Evolutionary conservation across 106 monocot genomes (phyloP).

Genomic region (Acorus gramineus): DNA sequence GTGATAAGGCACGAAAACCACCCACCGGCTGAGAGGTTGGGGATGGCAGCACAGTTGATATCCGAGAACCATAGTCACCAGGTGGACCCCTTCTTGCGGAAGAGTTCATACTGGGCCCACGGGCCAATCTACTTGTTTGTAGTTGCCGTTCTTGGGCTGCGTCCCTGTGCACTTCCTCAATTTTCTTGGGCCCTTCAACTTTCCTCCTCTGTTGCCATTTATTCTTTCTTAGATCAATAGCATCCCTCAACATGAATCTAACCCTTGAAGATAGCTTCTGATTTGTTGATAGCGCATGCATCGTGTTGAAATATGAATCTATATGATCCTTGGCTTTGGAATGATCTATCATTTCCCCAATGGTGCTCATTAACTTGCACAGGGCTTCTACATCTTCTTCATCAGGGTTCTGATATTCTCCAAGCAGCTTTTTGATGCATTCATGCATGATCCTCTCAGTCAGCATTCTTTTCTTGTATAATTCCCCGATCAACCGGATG

Average conservation of each 20-base stretch:
- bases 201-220: conserved; percentile 87
- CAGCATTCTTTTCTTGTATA: conserved; percentile 87
- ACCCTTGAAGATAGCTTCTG: conserved; percentile 60
- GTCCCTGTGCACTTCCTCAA: conserved; percentile 93
- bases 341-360: conserved; percentile 82
- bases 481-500: conserved; percentile 85
- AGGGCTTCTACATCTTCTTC: conserved; percentile 84
- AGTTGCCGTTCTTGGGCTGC: conserved; percentile 86
- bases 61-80: conserved; percentile 45
- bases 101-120: conserved; percentile 48
- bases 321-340: conserved; percentile 56
- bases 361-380: conserved; percentile 91
- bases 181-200: conserved; percentile 93
- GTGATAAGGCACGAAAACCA: conserved; percentile 26
- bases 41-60: conserved; percentile 34
- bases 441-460: conserved; percentile 95
- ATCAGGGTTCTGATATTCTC: conserved; percentile 54
- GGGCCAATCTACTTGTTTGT: conserved; percentile 53
- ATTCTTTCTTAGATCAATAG: conserved; percentile 81
- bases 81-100: conserved; percentile 36
- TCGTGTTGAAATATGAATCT: conserved; percentile 71
- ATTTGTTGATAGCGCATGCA: conserved; percentile 50
- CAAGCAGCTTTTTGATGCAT: conserved; percentile 77
- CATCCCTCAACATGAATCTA: conserved; percentile 83
- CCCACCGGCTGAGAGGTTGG: conserved; percentile 36